A percentile compares a stretch with the other conserved stretches of the same genome.
These are phyloP conservation scores for Polygonum maritimum DNA, from an alignment of 148 eudicot species.

Conservation along the genomic window DNA sequence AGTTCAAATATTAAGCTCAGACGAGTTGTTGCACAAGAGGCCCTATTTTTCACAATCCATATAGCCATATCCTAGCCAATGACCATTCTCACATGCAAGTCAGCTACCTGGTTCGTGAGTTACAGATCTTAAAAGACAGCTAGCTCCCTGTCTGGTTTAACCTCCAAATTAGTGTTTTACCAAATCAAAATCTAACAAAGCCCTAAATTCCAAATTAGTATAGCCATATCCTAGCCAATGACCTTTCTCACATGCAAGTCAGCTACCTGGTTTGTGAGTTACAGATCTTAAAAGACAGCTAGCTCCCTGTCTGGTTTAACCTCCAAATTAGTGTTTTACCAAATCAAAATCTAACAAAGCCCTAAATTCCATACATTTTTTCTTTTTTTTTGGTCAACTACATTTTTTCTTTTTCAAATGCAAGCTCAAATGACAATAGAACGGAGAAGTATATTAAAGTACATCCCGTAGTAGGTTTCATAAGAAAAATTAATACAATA, in stretches of 20 bases:
- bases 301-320: neutral
- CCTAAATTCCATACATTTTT: neutral
- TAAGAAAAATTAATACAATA: conserved; percentile 3
- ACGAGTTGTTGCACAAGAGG: neutral
- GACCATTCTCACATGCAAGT: neutral
- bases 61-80: neutral
- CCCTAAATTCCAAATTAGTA: neutral
- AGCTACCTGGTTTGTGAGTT: too few species aligned
- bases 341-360: neutral
- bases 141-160: neutral
- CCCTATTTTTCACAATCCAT: neutral
- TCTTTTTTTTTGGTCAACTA: too few species aligned
- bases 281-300: too few species aligned
- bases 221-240: neutral
- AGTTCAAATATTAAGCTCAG: neutral
- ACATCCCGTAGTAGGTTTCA: neutral
- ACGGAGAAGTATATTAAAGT: neutral
- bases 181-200: neutral
- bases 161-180: neutral
- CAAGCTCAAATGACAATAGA: neutral
- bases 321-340: neutral
- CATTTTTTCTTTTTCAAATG: neutral
- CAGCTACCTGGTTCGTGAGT: neutral
- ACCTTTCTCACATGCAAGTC: neutral
- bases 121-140: neutral